These are phyloP conservation scores for Penicillium griseofulvum DNA, from an alignment of 2,329 filamentous ascomycete genomes.

Conservation along the genomic window DNA sequence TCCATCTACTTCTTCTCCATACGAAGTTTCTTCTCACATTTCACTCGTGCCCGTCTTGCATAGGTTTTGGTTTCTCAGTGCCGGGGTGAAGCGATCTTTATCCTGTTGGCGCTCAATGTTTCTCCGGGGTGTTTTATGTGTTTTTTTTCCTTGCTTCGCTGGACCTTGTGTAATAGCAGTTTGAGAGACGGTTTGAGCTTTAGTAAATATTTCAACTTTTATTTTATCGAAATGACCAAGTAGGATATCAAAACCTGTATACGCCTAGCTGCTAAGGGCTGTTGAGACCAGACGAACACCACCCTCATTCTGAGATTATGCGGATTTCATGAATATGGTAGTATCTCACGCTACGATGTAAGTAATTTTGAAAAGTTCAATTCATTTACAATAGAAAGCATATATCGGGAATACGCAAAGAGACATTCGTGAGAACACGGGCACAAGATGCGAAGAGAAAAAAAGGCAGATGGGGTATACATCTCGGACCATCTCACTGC, in stretches of 20 bases:
- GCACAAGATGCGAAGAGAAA: slow-evolving; percentile 3
- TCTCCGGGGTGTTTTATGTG: slow-evolving; percentile 3
- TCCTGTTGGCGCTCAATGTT: slow-evolving; percentile 3
- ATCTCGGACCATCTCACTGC: slow-evolving; percentile 19
- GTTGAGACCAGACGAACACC: no score
- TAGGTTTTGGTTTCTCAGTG: slow-evolving; percentile 12
- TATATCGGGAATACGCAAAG: slow-evolving; percentile 4
- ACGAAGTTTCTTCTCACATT: slow-evolving; percentile 2
- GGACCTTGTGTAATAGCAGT: slow-evolving; percentile 7
- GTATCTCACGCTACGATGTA: neutral
- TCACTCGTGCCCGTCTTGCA: slow-evolving; percentile 16
- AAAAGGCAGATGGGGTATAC: slow-evolving; percentile 22
- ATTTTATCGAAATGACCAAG: neutral
- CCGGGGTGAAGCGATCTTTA: slow-evolving; percentile 15
- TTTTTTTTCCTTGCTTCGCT: neutral
- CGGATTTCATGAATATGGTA: neutral
- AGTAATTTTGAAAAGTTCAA: neutral
- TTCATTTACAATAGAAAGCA: slow-evolving; percentile 8
- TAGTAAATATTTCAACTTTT: neutral
- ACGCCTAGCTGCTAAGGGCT: no score
- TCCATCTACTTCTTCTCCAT: slow-evolving; percentile 1
- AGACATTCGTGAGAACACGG: neutral
- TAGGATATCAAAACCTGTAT: neutral
- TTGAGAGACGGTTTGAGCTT: neutral
- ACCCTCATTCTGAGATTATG: neutral